These are phyloP conservation scores for Paralagenidium karlingii DNA, from an alignment of 352 stramenopile species.

Conservation along the genomic window DNA sequence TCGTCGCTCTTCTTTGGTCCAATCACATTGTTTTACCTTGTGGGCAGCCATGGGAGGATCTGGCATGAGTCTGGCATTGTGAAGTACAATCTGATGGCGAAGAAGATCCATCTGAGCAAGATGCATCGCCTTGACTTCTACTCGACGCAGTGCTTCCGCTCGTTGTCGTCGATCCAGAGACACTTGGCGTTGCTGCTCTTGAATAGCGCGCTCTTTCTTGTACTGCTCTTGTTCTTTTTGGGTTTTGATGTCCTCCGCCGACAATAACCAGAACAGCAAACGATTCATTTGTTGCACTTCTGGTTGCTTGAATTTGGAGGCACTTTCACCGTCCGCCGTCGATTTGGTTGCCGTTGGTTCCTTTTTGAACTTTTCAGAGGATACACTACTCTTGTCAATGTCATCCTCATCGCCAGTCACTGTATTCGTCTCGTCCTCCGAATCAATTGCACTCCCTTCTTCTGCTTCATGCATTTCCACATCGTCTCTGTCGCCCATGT, in stretches of 20 bases:
- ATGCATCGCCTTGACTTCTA: constrained; percentile 78
- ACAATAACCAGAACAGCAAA: constrained; percentile 74
- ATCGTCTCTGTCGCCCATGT: constrained; percentile 8
- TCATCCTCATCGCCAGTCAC: constrained; percentile 16
- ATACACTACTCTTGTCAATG: constrained; percentile 10
- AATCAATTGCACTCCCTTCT: too few species aligned
- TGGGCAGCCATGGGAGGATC: constrained; percentile 27
- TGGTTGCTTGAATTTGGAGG: constrained; percentile 65
- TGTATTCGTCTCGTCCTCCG: constrained; percentile 27
- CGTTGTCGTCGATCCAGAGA: constrained; percentile 59
- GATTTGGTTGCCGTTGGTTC: constrained; percentile 6
- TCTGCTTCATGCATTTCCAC: too few species aligned
- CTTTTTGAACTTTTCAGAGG: constrained; percentile 8
- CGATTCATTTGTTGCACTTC: constrained; percentile 86
- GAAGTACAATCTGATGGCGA: constrained; percentile 45
- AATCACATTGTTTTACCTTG: constrained; percentile 67
- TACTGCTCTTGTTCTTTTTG: constrained; percentile 65
- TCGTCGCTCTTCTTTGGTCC: constrained; percentile 77
- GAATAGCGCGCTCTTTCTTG: constrained; percentile 56
- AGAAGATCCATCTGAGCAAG: constrained; percentile 71
- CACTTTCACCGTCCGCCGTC: not conserved
- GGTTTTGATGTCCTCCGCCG: constrained; percentile 71
- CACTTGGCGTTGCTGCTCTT: constrained; percentile 64
- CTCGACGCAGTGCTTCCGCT: constrained; percentile 35
- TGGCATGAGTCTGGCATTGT: constrained; percentile 54